Base-by-base conservation (phyloP, 192 early-diverging fungal species). In the Podila horticola region DNA sequence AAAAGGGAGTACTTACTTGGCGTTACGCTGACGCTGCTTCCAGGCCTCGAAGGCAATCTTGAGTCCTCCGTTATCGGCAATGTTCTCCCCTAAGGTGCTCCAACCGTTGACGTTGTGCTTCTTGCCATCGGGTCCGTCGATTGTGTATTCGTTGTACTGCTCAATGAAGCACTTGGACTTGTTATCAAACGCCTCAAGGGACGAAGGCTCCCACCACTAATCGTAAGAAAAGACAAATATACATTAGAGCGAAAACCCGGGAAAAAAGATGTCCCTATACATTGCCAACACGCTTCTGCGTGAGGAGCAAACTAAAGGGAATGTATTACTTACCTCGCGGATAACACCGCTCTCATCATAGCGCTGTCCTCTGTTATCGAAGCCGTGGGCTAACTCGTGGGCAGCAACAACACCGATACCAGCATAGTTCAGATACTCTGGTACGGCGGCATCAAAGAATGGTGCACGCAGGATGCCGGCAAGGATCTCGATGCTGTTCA, bases 1-100 rank as follows among this genome's bases (percentile, higher is more conserved):
- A 34, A 22, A 15, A 26, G 31, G 20, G 8, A 36, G 19, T 7
- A 48, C 26, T 59, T 69, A 69, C 67, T 62, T 70, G 9, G 17
- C 0, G 34, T 20, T 50, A 12, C 41, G 45, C 22, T 52, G 11
- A 48, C 68, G 68, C 31, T 70, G 68, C 0, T 51, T 45, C 84
- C 90, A 92, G 0, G 90, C 83, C 13, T 83, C 69, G 20, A 59
- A 85, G 8, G 90, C 72, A 4, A 75, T 76, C 52, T 79, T 68
- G 11, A 92, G 24, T 6, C 92, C 92, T 62, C 92, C 92, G 52
- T 92, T 92, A 64, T 93, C 92, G 26, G 92, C 90, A 51, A 93
- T 68, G 74, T 93, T 93, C 83, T 93, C 92, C 5, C 82, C 82
- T 7, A 92, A 62, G 0, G 91, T 92, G 33, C 66, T 29, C 60